These are phyloP conservation scores for Boletus rubropictus DNA, from an alignment of 768 basidiomycete genomes.

Conservation along the genomic window DNA sequence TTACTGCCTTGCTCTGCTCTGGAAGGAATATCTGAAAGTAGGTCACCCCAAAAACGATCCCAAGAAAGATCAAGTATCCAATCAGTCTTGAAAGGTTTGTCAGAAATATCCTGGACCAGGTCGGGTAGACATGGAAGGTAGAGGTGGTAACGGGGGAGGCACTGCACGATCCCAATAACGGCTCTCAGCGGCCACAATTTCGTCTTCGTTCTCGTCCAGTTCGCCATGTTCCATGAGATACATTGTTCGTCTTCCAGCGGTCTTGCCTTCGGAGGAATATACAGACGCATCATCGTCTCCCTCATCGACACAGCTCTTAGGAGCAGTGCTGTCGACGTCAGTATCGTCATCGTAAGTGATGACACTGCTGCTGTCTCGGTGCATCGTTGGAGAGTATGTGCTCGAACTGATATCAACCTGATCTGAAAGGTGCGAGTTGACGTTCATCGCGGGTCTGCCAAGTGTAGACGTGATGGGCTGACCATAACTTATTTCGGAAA, in stretches of 20 bases:
- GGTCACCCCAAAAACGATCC: slow-evolving; percentile 1
- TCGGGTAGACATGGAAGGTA: slow-evolving; percentile 11
- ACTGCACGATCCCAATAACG: slow-evolving; percentile 17
- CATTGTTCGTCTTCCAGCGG: slow-evolving; percentile 32
- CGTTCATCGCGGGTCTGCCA: not conserved
- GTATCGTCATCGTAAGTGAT: slow-evolving; percentile 19
- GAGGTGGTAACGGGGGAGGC: slow-evolving; percentile 20
- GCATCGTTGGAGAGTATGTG: slow-evolving; percentile 16
- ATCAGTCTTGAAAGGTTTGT: slow-evolving; percentile 6
- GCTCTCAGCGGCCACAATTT: slow-evolving; percentile 14
- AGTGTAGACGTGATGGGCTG: slow-evolving; percentile 9
- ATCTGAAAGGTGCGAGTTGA: slow-evolving; percentile 19
- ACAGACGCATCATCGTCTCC: slow-evolving; percentile 28
- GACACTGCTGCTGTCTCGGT: slow-evolving; percentile 13
- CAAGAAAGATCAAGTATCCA: slow-evolving; percentile 6
- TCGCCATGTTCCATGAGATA: slow-evolving; percentile 29
- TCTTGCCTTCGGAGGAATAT: slow-evolving; percentile 29
- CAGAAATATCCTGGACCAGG: slow-evolving; percentile 29
- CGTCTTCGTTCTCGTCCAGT: slow-evolving; percentile 20
- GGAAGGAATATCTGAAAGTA: not conserved
- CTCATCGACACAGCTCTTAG: slow-evolving; percentile 12
- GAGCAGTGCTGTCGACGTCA: slow-evolving; percentile 14
- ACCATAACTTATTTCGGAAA: slow-evolving; percentile 20
- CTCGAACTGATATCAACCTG: slow-evolving; percentile 15
- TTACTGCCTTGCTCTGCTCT: slow-evolving; percentile 22